Base-by-base conservation (phyloP, 164 flowering plant species). In the Buxus sempervirens region DNA sequence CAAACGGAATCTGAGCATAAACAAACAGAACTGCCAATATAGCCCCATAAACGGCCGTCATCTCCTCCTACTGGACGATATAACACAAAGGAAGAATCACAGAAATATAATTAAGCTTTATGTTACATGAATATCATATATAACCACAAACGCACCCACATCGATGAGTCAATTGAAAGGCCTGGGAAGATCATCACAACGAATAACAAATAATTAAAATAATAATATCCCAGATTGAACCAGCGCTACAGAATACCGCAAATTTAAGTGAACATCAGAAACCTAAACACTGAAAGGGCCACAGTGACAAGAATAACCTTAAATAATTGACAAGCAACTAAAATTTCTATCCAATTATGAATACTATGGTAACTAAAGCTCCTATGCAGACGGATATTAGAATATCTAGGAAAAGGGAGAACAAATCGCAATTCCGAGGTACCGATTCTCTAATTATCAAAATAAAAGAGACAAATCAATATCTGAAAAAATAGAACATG, bases 1-100 rank as follows among this genome's bases (percentile, higher is more conserved):
- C 81, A 36, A 48, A n/a, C 0, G 68, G 71, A 12, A 76, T 7
- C 58, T 65, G 74, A 66, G 69, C 58, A 36, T 65, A 58, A n/a
- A 77, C 61, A 20, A 82, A 54, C 65, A 75, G 63, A 32, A 72
- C 41, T 19, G 38, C 38, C 38, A 32, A 32, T 32, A 32, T 32
- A 25, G 70, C 42, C 15, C 60, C 70, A 0, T 48, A n/a, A 55
- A 65, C 20, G 13, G 54, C 26, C 57, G 56, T 54, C 75, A 73
- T 79, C 63, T 54, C 67, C 32, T 38, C 68, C 55, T 58, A 16
- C 58, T 32, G 38, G 38, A 32, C 7, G 38, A 3, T 32, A 32
- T 32, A 21, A 54, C 51, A 45, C 12, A 15, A 1, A 10, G 51
- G 12, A 45, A 15, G 12, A 15, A 45, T n/a, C 5, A 45, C 51